Evolutionary conservation across 2,329 filamentous ascomycete species (phyloP).

Genomic region (Nectriaceae sp.): DNA sequence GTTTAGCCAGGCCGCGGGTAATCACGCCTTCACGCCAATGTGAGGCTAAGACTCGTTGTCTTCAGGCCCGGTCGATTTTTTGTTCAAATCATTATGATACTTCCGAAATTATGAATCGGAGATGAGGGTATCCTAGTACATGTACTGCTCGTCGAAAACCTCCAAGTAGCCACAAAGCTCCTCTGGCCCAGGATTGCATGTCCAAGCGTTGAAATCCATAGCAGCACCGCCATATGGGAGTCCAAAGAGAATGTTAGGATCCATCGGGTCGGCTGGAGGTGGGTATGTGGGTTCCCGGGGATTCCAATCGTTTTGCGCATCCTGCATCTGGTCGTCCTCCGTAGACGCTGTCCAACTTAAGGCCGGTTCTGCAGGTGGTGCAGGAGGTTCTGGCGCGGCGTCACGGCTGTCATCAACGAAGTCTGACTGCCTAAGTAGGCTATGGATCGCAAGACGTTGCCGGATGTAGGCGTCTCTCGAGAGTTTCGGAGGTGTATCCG

Average conservation of each 20-base stretch:
- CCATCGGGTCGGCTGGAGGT: constrained; percentile 10
- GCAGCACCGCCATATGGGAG: constrained; percentile 20
- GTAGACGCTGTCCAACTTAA: constrained; percentile 23
- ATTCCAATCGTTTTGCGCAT: constrained; percentile 13
- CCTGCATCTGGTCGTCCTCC: constrained; percentile 20
- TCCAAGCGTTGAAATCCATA: constrained; percentile 23
- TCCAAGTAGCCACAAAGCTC: constrained; percentile 18
- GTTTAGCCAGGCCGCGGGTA: too few relatives aligned
- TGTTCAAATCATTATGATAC: too few relatives aligned
- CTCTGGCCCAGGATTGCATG: constrained; percentile 14
- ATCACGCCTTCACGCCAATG: too few relatives aligned
- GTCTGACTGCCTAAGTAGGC: constrained; percentile 40
- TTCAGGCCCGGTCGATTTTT: too few relatives aligned
- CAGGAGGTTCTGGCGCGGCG: constrained; percentile 22
- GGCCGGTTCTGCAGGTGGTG: constrained; percentile 11
- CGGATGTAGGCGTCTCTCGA: constrained; percentile 26
- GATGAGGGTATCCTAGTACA: constrained; percentile 22
- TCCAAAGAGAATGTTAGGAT: constrained; percentile 24
- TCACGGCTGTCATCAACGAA: constrained; percentile 42
- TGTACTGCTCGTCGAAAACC: constrained; percentile 27
- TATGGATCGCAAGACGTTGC: constrained; percentile 41
- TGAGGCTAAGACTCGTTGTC: too few relatives aligned
- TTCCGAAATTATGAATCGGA: too few relatives aligned
- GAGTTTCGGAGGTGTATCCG: constrained; percentile 15
- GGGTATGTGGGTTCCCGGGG: constrained; percentile 6